Evolutionary conservation across 1,284 basidiomycete genomes (phyloP).

Genomic region (Stereum hirsutum): DNA sequence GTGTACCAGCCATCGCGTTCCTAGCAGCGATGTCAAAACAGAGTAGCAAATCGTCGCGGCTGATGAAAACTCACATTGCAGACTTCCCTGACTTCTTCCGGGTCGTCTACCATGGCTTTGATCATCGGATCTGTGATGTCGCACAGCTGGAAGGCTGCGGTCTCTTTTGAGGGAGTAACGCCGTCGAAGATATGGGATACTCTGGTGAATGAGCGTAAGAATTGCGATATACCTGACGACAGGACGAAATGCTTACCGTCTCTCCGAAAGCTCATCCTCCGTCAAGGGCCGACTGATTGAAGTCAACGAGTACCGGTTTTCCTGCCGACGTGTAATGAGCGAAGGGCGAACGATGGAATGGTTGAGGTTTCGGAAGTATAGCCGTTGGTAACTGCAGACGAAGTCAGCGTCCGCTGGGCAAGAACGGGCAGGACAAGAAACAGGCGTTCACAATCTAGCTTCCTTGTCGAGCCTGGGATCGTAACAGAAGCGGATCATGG

Average conservation of each 20-base stretch:
- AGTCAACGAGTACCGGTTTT: slow-evolving; percentile 23
- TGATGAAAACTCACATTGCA: slow-evolving; percentile 56
- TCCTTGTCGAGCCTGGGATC: slow-evolving; percentile 73
- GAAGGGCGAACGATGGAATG: slow-evolving; percentile 70
- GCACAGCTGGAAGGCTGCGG: slow-evolving; percentile 88
- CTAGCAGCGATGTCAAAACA: slow-evolving; percentile 23
- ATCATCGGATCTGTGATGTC: slow-evolving; percentile 86
- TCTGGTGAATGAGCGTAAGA: slow-evolving; percentile 1
- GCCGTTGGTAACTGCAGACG: slow-evolving; percentile 61
- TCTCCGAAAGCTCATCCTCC: too few species aligned
- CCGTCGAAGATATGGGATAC: slow-evolving; percentile 90
- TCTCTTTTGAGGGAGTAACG: slow-evolving; percentile 63
- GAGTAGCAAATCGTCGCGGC: not conserved
- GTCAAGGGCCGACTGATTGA: slow-evolving; percentile 18
- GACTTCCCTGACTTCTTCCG: slow-evolving; percentile 52
- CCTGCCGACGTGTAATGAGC: slow-evolving; percentile 57
- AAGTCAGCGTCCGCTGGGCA: slow-evolving; percentile 4
- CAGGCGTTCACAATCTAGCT: slow-evolving; percentile 62
- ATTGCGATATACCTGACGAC: slow-evolving; percentile 1
- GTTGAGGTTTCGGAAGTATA: slow-evolving; percentile 79
- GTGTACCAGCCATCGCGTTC: slow-evolving; percentile 85
- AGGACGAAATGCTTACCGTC: too few species aligned
- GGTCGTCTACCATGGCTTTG: slow-evolving; percentile 68
- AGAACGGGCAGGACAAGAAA: slow-evolving; percentile 5
- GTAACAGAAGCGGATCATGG: slow-evolving; percentile 80